Evolutionary conservation across 768 basidiomycete genomes (phyloP).

Genomic region (Mycena capillaripes): DNA sequence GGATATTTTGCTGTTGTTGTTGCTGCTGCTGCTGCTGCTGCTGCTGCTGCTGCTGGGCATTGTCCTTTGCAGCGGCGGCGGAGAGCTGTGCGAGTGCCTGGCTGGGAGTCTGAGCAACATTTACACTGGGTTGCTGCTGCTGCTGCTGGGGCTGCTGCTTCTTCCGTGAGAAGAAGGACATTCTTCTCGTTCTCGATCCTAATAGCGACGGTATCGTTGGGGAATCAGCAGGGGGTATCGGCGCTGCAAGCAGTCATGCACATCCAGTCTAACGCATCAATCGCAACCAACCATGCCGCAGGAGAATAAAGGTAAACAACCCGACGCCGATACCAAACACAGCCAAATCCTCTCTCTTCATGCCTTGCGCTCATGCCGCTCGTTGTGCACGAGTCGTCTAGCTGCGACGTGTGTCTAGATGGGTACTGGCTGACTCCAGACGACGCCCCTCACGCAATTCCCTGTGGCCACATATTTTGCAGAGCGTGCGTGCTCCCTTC

Average conservation of each 20-base stretch:
- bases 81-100: constrained; percentile 77
- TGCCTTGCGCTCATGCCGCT: constrained; percentile 53
- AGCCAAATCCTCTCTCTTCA: not conserved
- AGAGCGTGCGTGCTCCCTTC: constrained; percentile 65
- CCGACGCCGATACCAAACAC: not conserved
- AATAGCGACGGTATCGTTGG: constrained; percentile 77
- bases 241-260: not conserved
- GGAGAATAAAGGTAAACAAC: too few species aligned
- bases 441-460: constrained; percentile 76
- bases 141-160: constrained; percentile 73
- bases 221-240: constrained; percentile 1
- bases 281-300: not conserved
- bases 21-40: constrained; percentile 40
- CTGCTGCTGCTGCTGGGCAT: constrained; percentile 47
- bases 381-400: constrained; percentile 77
- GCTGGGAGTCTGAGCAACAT: constrained; percentile 73
- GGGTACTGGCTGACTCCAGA: constrained; percentile 64
- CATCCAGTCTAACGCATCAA: not conserved
- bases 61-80: constrained; percentile 42
- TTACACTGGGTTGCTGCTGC: constrained; percentile 60
- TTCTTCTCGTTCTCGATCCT: constrained; percentile 74
- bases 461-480: constrained; percentile 86
- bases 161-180: constrained; percentile 96
- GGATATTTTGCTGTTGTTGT: constrained; percentile 40
- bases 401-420: constrained; percentile 84